Percentiles rank a stretch among this genome's conserved stretches.
Conservation (phyloP, 306 rosid species). For the Quercus aquifolioides region DNA sequence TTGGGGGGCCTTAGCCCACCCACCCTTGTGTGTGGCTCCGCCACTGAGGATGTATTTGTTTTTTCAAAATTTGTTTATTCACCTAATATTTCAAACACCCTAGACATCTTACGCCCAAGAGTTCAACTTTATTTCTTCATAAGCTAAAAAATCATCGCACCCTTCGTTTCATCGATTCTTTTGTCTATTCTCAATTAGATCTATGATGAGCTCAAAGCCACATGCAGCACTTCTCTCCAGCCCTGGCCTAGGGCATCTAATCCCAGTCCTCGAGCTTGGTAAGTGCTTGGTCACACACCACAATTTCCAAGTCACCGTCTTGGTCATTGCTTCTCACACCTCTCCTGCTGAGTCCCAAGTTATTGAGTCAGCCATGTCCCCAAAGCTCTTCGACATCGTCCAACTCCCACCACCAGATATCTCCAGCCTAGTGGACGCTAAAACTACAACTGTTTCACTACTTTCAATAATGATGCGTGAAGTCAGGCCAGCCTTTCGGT, state of each 20-base stretch:
- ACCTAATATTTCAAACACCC: too few relatives aligned
- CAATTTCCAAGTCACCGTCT: constrained; percentile 18
- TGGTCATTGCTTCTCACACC: neutral
- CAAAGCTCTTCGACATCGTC: constrained; percentile 1
- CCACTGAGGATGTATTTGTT: too few relatives aligned
- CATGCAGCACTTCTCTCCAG: constrained; percentile 19
- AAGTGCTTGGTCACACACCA: constrained; percentile 23
- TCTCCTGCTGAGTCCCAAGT: constrained; percentile 16
- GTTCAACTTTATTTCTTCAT: too few relatives aligned
- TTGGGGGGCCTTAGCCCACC: too few relatives aligned
- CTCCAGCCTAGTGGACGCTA: constrained; percentile 4
- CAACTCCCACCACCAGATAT: constrained; percentile 15
- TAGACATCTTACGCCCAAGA: too few relatives aligned
- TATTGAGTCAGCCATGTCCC: neutral
- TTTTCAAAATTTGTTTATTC: too few relatives aligned
- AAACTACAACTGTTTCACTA: neutral
- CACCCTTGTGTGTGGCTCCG: too few relatives aligned
- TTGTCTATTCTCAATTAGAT: too few relatives aligned
- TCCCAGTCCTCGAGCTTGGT: constrained; percentile 22
- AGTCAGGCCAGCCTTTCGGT: neutral
- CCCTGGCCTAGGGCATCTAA: constrained; percentile 33
- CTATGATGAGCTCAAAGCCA: neutral
- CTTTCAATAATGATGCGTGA: neutral
- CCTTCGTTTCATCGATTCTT: too few relatives aligned
- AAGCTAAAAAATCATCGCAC: too few relatives aligned